Conservation (phyloP, 768 basidiomycete species). For the Pleurotus salmoneostramineus region DNA sequence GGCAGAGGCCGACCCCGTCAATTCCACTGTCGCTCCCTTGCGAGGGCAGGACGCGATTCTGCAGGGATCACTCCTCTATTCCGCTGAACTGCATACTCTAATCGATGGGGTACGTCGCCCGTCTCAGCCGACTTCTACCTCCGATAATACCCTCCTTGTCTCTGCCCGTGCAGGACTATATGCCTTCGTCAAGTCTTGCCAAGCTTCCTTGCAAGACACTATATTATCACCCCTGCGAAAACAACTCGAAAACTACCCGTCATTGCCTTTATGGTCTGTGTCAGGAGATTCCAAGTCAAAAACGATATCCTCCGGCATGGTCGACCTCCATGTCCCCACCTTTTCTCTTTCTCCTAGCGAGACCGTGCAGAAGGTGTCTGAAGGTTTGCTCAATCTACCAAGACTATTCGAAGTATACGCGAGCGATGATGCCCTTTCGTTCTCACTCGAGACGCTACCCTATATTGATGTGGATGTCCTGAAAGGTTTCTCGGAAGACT, state of each 20-base stretch:
- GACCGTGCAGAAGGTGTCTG: slow-evolving; percentile 82
- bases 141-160: slow-evolving; percentile 43
- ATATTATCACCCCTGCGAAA: slow-evolving; percentile 80
- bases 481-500: slow-evolving; percentile 25
- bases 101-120: slow-evolving; percentile 38
- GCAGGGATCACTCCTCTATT: slow-evolving; percentile 82
- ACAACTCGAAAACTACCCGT: slow-evolving; percentile 69
- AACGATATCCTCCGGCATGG: slow-evolving; percentile 33
- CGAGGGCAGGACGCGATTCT: slow-evolving; percentile 73
- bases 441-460: slow-evolving; percentile 81
- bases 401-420: slow-evolving; percentile 93
- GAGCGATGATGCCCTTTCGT: slow-evolving; percentile 85
- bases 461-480: slow-evolving; percentile 56
- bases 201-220: slow-evolving; percentile 73
- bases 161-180: slow-evolving; percentile 53
- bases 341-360: slow-evolving; percentile 94
- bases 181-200: slow-evolving; percentile 67
- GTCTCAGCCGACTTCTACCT: slow-evolving; percentile 15
- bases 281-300: slow-evolving; percentile 45
- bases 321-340: slow-evolving; percentile 73
- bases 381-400: slow-evolving; percentile 92
- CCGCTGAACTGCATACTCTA: slow-evolving; percentile 64
- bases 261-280: slow-evolving; percentile 63
- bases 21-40: slow-evolving; percentile 52
- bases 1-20: slow-evolving; percentile 48